phyloP scores from a whole-genome alignment of 1,139 yeast genomes.

The Pichia sp. region DNA sequence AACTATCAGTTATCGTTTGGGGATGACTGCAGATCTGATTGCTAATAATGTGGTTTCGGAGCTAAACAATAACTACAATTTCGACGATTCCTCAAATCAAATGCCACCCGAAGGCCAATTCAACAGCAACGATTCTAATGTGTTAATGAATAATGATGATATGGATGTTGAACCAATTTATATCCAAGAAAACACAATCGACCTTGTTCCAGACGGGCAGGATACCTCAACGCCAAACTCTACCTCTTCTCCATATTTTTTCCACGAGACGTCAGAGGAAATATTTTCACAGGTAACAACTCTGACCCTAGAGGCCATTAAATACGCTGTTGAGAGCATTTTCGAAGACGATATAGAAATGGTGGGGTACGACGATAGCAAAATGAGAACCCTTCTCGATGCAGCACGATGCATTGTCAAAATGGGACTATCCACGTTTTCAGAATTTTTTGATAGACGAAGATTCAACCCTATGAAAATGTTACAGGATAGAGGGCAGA shows the following conservation, averaged over 20 bases:
- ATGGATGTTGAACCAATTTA: not conserved
- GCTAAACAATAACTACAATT: constrained; percentile 20
- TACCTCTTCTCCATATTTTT: not conserved
- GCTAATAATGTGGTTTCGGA: constrained; percentile 48
- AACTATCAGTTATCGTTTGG: constrained; percentile 60
- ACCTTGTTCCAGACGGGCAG: not conserved
- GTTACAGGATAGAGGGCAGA: constrained; percentile 28
- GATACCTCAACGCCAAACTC: not conserved
- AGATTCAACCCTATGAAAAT: constrained; percentile 33
- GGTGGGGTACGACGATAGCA: constrained; percentile 42
- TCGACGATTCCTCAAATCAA: not conserved
- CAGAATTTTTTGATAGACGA: constrained; percentile 38
- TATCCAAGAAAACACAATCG: not conserved
- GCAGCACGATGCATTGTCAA: constrained; percentile 41
- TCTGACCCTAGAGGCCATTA: constrained; percentile 45
- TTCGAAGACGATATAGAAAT: constrained; percentile 58
- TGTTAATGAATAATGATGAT: not conserved
- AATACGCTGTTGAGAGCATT: constrained; percentile 47
- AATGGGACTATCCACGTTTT: constrained; percentile 59
- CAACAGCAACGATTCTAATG: too few species aligned
- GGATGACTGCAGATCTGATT: constrained; percentile 59
- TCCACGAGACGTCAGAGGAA: constrained; percentile 10
- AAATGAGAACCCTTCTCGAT: constrained; percentile 38
- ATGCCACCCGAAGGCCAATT: not conserved
- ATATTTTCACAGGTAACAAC: constrained; percentile 42